These are phyloP conservation scores for Ceratocystis cacaofunesta DNA, from an alignment of 2,329 filamentous ascomycete species.

Conservation along the genomic window DNA sequence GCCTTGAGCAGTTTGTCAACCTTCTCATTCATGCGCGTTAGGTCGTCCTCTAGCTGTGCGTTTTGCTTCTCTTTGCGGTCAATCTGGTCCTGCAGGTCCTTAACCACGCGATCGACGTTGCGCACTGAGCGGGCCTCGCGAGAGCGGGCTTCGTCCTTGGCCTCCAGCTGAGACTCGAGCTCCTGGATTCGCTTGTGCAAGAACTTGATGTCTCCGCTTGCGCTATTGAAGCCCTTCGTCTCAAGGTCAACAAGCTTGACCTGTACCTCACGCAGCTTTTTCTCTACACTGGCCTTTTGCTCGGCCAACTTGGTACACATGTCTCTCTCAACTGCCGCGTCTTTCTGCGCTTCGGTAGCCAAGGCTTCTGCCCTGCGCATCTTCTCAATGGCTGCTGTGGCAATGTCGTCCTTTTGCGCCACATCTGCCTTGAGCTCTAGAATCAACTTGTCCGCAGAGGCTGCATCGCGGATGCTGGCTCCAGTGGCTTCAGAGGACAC, in stretches of 20 bases:
- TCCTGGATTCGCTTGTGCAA: constrained; percentile 89
- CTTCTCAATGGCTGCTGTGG: constrained; percentile 82
- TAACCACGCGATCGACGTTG: constrained; percentile 85
- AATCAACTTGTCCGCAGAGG: constrained; percentile 74
- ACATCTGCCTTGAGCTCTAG: constrained; percentile 77
- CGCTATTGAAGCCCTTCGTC: constrained; percentile 90
- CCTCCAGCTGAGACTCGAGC: constrained; percentile 78
- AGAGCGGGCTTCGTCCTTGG: constrained; percentile 62
- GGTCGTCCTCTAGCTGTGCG: constrained; percentile 64
- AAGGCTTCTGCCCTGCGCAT: constrained; percentile 89
- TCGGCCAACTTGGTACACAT: constrained; percentile 67
- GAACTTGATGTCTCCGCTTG: constrained; percentile 90
- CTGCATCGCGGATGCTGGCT: constrained; percentile 77
- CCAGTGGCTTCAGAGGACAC: constrained; percentile 55
- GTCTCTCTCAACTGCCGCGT: constrained; percentile 76
- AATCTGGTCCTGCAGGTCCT: constrained; percentile 82
- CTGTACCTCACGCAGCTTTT: constrained; percentile 78
- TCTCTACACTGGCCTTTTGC: constrained; percentile 80
- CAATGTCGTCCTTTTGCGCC: constrained; percentile 86
- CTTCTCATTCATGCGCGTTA: constrained; percentile 75
- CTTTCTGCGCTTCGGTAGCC: constrained; percentile 78
- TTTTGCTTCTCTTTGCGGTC: constrained; percentile 87
- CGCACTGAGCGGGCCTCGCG: constrained; percentile 76
- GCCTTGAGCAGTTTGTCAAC: constrained; percentile 75
- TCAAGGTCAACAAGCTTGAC: constrained; percentile 82